These are phyloP conservation scores for Leucocoprinus birnbaumii DNA, from an alignment of 768 basidiomycete genomes.

Conservation along the genomic window DNA sequence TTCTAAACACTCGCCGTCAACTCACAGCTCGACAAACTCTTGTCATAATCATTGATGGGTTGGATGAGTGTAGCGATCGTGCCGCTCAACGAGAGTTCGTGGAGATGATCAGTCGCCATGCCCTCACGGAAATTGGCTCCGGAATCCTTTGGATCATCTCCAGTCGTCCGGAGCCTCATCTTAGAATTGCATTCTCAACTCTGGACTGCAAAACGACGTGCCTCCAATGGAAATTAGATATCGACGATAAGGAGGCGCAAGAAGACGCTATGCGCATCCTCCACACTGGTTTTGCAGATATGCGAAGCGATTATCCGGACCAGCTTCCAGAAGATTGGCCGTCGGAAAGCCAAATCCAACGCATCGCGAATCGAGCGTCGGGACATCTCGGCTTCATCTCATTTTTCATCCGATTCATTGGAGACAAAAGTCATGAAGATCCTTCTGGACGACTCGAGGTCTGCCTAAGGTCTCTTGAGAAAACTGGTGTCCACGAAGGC, in stretches of 20 bases:
- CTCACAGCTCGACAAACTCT: background rate
- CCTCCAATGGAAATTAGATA: background rate
- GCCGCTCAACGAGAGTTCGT: background rate
- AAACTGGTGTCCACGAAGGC: background rate
- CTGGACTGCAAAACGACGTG: background rate
- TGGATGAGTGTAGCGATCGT: background rate
- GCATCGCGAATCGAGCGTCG: background rate
- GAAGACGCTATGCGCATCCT: background rate
- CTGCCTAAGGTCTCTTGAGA: background rate
- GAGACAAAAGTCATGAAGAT: background rate
- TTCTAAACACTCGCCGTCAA: background rate
- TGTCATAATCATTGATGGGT: background rate
- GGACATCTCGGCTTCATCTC: background rate
- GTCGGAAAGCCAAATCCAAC: background rate
- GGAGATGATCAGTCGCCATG: background rate
- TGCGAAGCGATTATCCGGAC: background rate
- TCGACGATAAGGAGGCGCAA: background rate
- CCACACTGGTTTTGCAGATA: background rate
- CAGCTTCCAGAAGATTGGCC: background rate
- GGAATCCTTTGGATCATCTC: background rate
- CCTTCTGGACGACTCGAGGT: background rate
- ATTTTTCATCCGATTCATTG: background rate
- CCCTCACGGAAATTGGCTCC: background rate
- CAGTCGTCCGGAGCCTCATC: background rate
- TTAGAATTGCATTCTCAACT: background rate